Percentiles rank a stretch among this genome's conserved stretches.
Evolutionary conservation across 208 protist genomes (phyloP).

Genomic region (Entamoeba invadens): DNA sequence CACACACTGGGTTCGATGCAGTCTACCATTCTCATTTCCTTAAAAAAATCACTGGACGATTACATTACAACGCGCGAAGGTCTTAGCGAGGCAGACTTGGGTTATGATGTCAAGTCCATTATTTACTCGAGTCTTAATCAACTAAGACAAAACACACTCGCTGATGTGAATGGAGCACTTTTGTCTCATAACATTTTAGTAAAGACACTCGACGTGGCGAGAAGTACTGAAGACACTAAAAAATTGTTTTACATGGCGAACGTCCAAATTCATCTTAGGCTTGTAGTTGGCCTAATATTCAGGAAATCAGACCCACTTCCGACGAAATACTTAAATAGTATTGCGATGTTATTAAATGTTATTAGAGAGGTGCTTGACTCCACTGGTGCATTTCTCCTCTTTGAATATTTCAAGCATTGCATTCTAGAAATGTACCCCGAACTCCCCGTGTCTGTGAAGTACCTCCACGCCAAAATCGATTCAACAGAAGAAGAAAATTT

Average conservation of each 20-base stretch:
- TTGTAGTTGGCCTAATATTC: neutral
- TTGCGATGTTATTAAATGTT: neutral
- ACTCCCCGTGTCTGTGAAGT: neutral
- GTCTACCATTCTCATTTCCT: too few relatives aligned
- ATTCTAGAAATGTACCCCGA: neutral
- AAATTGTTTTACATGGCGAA: neutral
- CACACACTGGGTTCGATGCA: too few relatives aligned
- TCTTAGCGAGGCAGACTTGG: too few relatives aligned
- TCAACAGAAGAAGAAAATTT: neutral
- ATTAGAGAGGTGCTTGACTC: neutral
- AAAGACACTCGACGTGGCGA: neutral
- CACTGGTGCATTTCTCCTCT: neutral
- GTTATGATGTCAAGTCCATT: too few relatives aligned
- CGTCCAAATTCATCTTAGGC: neutral
- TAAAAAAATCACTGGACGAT: too few relatives aligned
- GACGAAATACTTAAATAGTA: neutral
- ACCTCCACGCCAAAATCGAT: neutral
- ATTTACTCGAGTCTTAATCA: too few relatives aligned
- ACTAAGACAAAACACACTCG: neutral
- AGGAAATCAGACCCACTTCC: neutral
- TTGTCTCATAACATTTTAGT: neutral
- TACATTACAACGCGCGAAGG: too few relatives aligned
- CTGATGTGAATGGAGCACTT: neutral
- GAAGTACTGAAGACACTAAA: neutral
- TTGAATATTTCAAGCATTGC: neutral